These are phyloP conservation scores for Cytospora piceicola DNA, from an alignment of 2,329 filamentous ascomycete genomes.

Conservation along the genomic window DNA sequence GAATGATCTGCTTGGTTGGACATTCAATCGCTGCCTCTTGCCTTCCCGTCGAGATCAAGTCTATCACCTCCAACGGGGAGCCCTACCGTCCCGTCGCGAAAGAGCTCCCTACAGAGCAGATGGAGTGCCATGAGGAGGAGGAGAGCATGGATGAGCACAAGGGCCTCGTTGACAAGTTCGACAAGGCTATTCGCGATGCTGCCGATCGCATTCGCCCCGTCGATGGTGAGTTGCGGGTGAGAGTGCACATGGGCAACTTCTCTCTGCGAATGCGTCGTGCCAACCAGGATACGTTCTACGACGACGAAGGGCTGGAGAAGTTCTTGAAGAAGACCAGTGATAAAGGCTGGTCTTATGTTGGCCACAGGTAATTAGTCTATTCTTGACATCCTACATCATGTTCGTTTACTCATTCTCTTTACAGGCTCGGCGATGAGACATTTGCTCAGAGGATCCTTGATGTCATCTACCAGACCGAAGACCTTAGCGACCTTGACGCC, in stretches of 20 bases:
- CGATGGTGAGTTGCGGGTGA: constrained; percentile 20
- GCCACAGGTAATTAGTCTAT: constrained; percentile 2
- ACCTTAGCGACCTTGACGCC: not conserved
- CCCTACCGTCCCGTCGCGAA: constrained; percentile 3
- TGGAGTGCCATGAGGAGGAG: not conserved
- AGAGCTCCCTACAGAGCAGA: not conserved
- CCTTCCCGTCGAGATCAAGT: constrained; percentile 13
- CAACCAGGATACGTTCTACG: constrained; percentile 8
- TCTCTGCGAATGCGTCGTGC: constrained; percentile 1
- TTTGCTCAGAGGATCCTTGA: constrained; percentile 18
- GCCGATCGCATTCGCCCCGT: constrained; percentile 21
- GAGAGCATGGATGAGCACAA: not conserved
- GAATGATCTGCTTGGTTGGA: constrained; percentile 2
- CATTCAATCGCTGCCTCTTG: constrained; percentile 4
- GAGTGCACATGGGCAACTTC: constrained; percentile 24
- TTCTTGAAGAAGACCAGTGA: constrained; percentile 19
- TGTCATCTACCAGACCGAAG: constrained; percentile 22
- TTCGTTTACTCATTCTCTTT: not conserved
- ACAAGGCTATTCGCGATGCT: constrained; percentile 11
- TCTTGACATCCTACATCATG: not conserved
- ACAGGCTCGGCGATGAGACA: constrained; percentile 16
- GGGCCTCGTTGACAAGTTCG: not conserved
- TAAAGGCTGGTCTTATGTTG: constrained; percentile 13
- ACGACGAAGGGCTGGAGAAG: constrained; percentile 2
- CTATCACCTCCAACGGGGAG: not conserved